Conservation (phyloP, 345 rosid species). For the Bruguiera sexangula region DNA sequence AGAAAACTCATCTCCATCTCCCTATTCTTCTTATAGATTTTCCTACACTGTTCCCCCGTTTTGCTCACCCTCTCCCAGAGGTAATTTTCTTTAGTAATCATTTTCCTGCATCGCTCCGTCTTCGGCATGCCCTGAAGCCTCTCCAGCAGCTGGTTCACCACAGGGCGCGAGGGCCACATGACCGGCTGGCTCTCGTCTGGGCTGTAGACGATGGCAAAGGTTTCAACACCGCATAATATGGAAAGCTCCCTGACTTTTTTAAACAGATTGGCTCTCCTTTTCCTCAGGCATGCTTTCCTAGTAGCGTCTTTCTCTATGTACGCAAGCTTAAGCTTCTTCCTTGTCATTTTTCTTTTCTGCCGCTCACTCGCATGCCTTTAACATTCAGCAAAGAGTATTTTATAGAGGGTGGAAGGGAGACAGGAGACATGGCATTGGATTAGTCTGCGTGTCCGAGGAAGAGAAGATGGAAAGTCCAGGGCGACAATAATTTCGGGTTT, state of each 20-base stretch:
- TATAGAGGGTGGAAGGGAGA: too few species aligned
- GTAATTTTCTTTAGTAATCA: background rate
- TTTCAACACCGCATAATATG: background rate
- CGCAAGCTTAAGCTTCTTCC: background rate
- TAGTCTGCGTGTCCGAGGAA: too few species aligned
- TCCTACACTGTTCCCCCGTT: background rate
- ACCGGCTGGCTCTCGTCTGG: background rate
- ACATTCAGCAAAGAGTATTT: too few species aligned
- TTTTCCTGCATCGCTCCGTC: background rate
- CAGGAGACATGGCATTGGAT: too few species aligned
- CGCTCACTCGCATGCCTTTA: too few species aligned
- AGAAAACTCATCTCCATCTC: background rate
- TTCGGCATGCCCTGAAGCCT: background rate
- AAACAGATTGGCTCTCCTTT: background rate
- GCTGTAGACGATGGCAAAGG: background rate
- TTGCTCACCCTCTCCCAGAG: background rate
- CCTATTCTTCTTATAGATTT: background rate
- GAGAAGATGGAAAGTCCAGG: too few species aligned
- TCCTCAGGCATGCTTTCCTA: background rate
- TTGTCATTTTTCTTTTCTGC: slow-evolving; percentile 6
- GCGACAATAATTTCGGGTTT: too few species aligned
- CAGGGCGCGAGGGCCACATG: background rate
- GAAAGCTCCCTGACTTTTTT: background rate
- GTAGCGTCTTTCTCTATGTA: background rate
- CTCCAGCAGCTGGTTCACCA: background rate